Conservation (phyloP, 1,284 basidiomycete genomes). For the Rhizoctonia solani region DNA sequence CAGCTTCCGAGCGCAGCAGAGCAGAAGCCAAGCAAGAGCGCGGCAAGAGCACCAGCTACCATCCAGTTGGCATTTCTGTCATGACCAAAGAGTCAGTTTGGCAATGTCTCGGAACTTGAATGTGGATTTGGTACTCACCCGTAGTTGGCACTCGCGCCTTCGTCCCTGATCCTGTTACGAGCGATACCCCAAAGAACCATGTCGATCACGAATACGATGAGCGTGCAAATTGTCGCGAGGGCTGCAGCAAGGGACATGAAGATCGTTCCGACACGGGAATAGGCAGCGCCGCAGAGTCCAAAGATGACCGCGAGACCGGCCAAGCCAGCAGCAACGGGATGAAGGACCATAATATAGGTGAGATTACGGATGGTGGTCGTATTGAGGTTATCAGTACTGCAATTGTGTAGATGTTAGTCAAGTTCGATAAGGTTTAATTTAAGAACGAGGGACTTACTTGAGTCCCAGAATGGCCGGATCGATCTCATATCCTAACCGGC, state of each 20-base stretch:
- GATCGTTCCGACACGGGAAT: constrained; percentile 70
- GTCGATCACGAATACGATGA: constrained; percentile 74
- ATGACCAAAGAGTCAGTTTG: not conserved
- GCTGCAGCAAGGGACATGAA: constrained; percentile 71
- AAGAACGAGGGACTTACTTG: constrained; percentile 44
- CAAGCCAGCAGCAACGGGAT: constrained; percentile 76
- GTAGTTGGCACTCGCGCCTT: constrained; percentile 58
- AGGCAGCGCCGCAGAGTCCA: constrained; percentile 66
- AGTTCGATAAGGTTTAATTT: constrained; percentile 39
- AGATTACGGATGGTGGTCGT: constrained; percentile 64
- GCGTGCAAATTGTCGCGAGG: constrained; percentile 64
- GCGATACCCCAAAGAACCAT: constrained; percentile 78
- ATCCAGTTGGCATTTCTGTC: constrained; percentile 71
- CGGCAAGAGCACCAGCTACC: constrained; percentile 69
- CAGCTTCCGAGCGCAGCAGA: constrained; percentile 67
- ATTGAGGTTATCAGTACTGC: constrained; percentile 51
- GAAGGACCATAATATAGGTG: constrained; percentile 71
- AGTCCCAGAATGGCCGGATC: constrained; percentile 44
- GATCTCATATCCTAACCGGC: constrained; percentile 63
- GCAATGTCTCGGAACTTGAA: not conserved
- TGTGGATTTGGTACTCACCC: constrained; percentile 47
- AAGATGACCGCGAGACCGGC: constrained; percentile 72
- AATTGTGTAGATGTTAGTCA: constrained; percentile 32
- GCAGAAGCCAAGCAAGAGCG: constrained; percentile 68
- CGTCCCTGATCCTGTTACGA: constrained; percentile 59